These are phyloP conservation scores for Baudoinia panamericana DNA, from an alignment of 495 filamentous ascomycete species.

Conservation along the genomic window DNA sequence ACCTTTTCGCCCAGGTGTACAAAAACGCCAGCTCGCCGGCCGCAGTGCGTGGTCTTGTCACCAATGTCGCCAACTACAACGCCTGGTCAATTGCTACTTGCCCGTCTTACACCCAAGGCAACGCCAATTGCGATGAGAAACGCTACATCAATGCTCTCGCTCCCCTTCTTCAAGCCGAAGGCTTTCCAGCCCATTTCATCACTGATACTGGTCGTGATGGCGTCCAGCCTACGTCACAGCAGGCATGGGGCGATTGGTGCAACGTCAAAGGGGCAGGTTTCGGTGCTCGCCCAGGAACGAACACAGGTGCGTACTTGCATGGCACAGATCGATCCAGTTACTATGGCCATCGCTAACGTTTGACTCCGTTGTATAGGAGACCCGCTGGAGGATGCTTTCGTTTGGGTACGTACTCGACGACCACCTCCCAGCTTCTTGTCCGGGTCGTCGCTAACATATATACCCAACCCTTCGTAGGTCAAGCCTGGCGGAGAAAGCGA, in stretches of 20 bases:
- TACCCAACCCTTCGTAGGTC: no score
- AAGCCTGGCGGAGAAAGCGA: constrained; percentile 77
- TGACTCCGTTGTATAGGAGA: no score
- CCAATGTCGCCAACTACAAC: constrained; percentile 49
- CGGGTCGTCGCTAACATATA: no score
- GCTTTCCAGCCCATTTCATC: constrained; percentile 64
- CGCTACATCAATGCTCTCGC: constrained; percentile 54
- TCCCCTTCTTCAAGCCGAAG: constrained; percentile 44
- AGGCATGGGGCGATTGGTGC: constrained; percentile 72
- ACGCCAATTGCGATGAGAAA: constrained; percentile 54
- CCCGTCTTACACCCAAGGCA: constrained; percentile 34
- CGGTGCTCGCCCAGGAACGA: constrained; percentile 51
- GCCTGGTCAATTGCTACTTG: constrained; percentile 24
- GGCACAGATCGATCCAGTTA: no score
- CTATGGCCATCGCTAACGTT: no score
- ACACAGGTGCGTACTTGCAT: no score
- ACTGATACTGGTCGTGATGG: constrained; percentile 56
- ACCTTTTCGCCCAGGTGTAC: constrained; percentile 54
- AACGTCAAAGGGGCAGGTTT: constrained; percentile 66
- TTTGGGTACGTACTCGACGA: no score
- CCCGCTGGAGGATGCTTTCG: constrained; percentile 57
- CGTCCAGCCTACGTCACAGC: constrained; percentile 49
- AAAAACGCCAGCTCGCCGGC: constrained; percentile 50
- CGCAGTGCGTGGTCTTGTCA: constrained; percentile 57
- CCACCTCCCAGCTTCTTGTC: no score